Evolutionary conservation across 768 basidiomycete species (phyloP), one percentile per base, ranked within the genome.

Genomic region (Lactifluus echinatus): DNA sequence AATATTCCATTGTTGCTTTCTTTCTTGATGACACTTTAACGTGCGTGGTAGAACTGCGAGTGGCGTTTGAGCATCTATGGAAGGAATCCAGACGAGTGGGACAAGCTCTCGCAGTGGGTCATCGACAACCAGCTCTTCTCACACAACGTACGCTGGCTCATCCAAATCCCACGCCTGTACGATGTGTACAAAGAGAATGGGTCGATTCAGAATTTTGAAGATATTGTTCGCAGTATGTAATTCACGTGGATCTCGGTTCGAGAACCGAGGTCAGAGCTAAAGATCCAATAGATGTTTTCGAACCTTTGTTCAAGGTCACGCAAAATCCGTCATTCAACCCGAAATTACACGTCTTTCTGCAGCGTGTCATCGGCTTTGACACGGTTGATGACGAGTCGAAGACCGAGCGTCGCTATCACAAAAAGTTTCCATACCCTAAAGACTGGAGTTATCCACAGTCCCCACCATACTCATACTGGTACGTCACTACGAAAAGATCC

Each of bases 351-450:
- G 77, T 95, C 34, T 94, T 99, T 74, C 74, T 99, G 33, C 93
- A 96, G 70, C 85, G 96, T 5, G 93, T 98, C 6, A 71, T 98
- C 50, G 96, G 96, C 5, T 96, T 99, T 66, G 96, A 98, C 66
- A 93, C 87, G n/a, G 96, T 99, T 21, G 96, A 99, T 64, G 96
- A 99, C 65, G 96, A 99, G 72, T 93, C 90, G 2, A 98, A 97
- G 72, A 76, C 83, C 0, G 96, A 99, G 70, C 76, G 93, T 54
- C 76, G 96, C 26, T 84, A 96, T 44, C 88, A 96, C 67, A 87
- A 85, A 66, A 98, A 96, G 68, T 96, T 89, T 74, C 94, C 94
- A 0, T 91, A 87, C 61, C 94, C 96, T 2, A 78, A 81, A 39
- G 74, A 91, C 39, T 99, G 96, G 96, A 80, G 93, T 69, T 84